Conservation (phyloP, 495 filamentous ascomycete species). For the Ascobolus immersus region DNA sequence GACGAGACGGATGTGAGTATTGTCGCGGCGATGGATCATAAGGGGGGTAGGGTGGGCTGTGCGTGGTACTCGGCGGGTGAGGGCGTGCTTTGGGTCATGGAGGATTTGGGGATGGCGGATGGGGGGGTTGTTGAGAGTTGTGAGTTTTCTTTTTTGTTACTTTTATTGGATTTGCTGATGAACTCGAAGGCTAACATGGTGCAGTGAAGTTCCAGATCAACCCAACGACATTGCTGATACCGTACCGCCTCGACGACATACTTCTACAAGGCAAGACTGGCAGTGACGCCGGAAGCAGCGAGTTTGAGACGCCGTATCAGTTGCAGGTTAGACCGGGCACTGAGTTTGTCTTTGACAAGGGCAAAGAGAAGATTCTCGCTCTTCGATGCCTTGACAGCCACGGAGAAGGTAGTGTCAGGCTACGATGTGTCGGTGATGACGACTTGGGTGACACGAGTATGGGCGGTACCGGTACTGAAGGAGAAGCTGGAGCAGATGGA, state of each 20-base stretch:
- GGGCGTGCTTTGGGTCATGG: slow-evolving; percentile 50
- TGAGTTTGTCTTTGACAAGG: too few species aligned
- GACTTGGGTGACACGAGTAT: too few species aligned
- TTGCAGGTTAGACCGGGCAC: too few species aligned
- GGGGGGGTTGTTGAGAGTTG: slow-evolving; percentile 44
- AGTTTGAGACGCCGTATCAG: too few species aligned
- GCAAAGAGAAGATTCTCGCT: too few species aligned
- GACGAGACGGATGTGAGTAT: slow-evolving; percentile 45
- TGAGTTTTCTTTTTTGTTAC: slow-evolving; percentile 17
- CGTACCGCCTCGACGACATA: slow-evolving; percentile 43
- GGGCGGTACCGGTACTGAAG: too few species aligned
- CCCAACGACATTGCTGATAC: slow-evolving; percentile 56
- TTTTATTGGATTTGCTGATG: neutral
- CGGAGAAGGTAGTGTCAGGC: too few species aligned
- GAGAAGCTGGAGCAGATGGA: too few species aligned
- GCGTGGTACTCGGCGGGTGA: slow-evolving; percentile 59
- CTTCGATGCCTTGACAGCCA: too few species aligned
- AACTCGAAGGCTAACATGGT: slow-evolving; percentile 7
- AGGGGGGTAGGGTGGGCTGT: slow-evolving; percentile 52
- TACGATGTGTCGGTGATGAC: too few species aligned
- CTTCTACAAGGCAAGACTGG: too few species aligned
- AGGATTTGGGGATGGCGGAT: slow-evolving; percentile 49
- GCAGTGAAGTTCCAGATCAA: slow-evolving; percentile 46
- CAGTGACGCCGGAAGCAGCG: too few species aligned
- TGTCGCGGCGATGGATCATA: slow-evolving; percentile 63